Evolutionary conservation across 768 basidiomycete species (phyloP), one percentile per base, ranked within the genome.

Genomic region (Termitomyces sp.): DNA sequence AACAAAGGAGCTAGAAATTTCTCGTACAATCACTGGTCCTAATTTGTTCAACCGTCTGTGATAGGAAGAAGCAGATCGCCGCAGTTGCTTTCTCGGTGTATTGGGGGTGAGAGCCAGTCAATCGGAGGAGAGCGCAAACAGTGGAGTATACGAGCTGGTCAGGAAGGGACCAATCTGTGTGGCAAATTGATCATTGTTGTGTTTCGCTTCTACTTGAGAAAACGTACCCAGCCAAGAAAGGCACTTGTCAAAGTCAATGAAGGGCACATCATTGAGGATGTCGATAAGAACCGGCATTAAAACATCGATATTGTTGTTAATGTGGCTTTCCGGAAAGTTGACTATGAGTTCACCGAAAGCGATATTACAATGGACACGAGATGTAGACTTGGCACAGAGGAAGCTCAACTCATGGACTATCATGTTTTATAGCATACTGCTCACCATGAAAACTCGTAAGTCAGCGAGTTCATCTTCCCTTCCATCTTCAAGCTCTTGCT

Each of bases 111-210:
- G 74, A 68, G 45, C 77, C 80, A 22, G 88, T 84, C 22, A 92
- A 73, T 52, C 83, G 77, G 46, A 95, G 76, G 8, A 93, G 73
- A 11, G 92, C 88, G 4, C 87, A 88, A 24, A 92, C 80, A 3
- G 86, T 91, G 1, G 88, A 85, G 66, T 79, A 90, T 1, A 90
- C 86, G 41, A 95, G 80, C 65, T 93, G 89, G 70, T 95, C 90
- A 38, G 93, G 87, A 33, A 92, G 77, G 3, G 92, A 81, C 92
- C 92, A 94, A 62, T 91, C 92, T 94, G 58, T n/a, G 60, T 40
- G 22, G 7, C 38, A 7, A 30, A 49, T 54, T 10, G 7, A 55
- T 14, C 8, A 30, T 45, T 46, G 32, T 48, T 10, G 30, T 7
- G 30, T n/a, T n/a, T 28, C 30, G 22, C 16, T 40, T 10, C 1